phyloP scores from a whole-genome alignment of 2,329 filamentous ascomycete species.

The Zymoseptoria ardabiliae region DNA sequence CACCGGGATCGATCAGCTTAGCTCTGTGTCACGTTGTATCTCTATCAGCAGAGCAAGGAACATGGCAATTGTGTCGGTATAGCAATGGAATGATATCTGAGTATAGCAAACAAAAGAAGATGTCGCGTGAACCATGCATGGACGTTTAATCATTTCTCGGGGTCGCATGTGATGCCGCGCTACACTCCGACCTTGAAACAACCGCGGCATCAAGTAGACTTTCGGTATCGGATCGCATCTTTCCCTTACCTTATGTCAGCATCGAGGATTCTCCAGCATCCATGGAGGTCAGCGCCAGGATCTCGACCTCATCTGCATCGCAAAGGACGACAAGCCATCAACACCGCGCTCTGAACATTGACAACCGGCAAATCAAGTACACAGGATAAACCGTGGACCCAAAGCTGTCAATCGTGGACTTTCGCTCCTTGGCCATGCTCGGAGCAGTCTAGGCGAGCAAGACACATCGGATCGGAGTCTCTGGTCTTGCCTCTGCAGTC shows the following conservation, averaged over 20 bases:
- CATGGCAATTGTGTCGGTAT: not conserved
- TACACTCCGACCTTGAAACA: not conserved
- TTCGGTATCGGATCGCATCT: not conserved
- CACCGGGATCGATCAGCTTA: not conserved
- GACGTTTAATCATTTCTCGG: not conserved
- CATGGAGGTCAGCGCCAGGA: not conserved
- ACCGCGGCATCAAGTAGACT: not conserved
- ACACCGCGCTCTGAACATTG: no score
- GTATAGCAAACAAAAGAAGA: not conserved
- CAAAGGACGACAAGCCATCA: not conserved
- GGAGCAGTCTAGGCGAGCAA: no score
- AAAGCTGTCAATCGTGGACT: no score
- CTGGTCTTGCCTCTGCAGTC: no score
- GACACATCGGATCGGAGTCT: no score
- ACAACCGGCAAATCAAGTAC: no score
- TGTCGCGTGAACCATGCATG: not conserved
- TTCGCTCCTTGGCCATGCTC: no score
- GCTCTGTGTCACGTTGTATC: slow-evolving; percentile 1
- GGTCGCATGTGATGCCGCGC: not conserved
- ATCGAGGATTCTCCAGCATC: not conserved
- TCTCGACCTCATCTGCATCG: not conserved
- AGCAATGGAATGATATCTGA: not conserved
- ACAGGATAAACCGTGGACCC: no score
- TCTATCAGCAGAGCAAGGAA: not conserved
- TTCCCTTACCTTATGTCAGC: not conserved